Evolutionary conservation across 2,329 filamentous ascomycete species (phyloP).

Genomic region (Monosporascus sp.): DNA sequence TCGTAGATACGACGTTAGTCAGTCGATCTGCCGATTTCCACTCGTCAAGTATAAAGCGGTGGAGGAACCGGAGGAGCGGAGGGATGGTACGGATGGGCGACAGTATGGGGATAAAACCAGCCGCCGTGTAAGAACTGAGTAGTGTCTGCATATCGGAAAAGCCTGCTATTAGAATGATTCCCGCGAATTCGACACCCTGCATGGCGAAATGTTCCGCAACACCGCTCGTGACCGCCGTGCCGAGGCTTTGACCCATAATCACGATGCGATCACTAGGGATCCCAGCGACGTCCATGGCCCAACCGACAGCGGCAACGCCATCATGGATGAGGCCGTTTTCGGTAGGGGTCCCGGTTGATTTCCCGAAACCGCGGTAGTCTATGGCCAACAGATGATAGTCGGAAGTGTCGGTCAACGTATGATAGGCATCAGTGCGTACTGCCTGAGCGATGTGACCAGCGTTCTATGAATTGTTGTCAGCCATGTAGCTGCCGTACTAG

Average conservation of each 20-base stretch:
- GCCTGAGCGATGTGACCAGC: slow-evolving; percentile 80
- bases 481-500: slow-evolving; percentile 13
- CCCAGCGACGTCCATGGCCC: slow-evolving; percentile 58
- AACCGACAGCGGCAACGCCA: slow-evolving; percentile 67
- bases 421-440: slow-evolving; percentile 71
- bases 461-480: slow-evolving; percentile 56
- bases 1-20: slow-evolving; percentile 47
- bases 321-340: slow-evolving; percentile 80
- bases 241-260: slow-evolving; percentile 80
- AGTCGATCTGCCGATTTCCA: slow-evolving; percentile 74
- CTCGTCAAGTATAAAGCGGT: slow-evolving; percentile 65
- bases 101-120: slow-evolving; percentile 75
- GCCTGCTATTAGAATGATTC: slow-evolving; percentile 71
- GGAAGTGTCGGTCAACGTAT: slow-evolving; percentile 67
- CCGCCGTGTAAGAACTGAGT: slow-evolving; percentile 71
- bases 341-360: slow-evolving; percentile 72
- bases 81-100: slow-evolving; percentile 68
- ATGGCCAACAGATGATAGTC: slow-evolving; percentile 79
- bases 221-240: slow-evolving; percentile 76
- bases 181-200: slow-evolving; percentile 65
- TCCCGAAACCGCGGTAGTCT: slow-evolving; percentile 86
- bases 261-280: slow-evolving; percentile 70
- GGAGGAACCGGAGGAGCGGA: slow-evolving; percentile 55
- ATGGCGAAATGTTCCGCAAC: slow-evolving; percentile 66
- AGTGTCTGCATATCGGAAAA: slow-evolving; percentile 73